Conservation (phyloP, 306 rosid species). For the Medicago arabica region DNA sequence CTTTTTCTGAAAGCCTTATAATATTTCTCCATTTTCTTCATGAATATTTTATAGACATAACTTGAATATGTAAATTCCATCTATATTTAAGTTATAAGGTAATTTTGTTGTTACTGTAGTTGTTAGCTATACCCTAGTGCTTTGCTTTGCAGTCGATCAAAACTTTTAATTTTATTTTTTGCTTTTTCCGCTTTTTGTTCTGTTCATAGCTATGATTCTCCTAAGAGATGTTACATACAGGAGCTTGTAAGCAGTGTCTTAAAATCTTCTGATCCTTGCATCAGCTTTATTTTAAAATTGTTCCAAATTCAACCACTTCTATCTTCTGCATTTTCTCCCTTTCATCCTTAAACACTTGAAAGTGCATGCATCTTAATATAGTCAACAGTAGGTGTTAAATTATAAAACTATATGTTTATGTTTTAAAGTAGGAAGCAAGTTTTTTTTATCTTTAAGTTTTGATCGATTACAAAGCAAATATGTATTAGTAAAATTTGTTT, state of each 20-base stretch:
- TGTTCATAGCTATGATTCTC: conserved; percentile 14
- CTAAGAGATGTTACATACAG: conserved; percentile 1
- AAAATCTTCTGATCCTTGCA: conserved; percentile 12
- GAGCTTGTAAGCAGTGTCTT: not conserved
- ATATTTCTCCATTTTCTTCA: conserved; percentile 11
- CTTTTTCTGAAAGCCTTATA: conserved; percentile 25
- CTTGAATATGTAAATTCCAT: conserved; percentile 12
- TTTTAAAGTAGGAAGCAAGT: conserved; percentile 33
- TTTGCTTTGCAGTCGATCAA: not conserved
- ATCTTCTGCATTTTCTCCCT: conserved; percentile 2
- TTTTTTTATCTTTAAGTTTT: conserved; percentile 1
- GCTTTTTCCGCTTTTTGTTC: conserved; percentile 11
- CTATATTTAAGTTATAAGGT: conserved; percentile 6
- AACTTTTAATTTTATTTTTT: conserved; percentile 15
- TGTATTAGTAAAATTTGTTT: conserved; percentile 20
- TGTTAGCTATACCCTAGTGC: conserved; percentile 20
- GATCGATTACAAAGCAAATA: not conserved
- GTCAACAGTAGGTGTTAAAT: not conserved
- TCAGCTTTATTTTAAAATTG: conserved; percentile 21
- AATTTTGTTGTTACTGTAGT: not conserved
- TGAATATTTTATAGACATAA: conserved; percentile 1
- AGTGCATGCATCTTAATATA: conserved; percentile 25
- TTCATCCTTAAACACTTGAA: not conserved
- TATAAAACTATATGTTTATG: conserved; percentile 6
- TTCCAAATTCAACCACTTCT: conserved; percentile 10